Evolutionary conservation across 768 basidiomycete species (phyloP).

Genomic region (Mycena belliarum): DNA sequence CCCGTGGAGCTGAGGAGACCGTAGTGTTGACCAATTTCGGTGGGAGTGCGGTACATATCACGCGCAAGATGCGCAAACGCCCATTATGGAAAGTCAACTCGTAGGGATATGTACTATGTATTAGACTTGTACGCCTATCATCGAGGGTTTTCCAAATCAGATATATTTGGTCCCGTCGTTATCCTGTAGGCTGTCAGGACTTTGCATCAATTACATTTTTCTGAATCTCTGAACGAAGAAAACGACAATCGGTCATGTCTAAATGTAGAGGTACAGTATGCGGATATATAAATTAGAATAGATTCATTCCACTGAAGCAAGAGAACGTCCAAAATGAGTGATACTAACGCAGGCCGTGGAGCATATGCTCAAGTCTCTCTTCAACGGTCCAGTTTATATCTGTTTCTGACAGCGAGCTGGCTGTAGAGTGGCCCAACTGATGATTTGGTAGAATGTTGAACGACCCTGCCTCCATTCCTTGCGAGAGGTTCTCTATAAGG

Average conservation of each 20-base stretch:
- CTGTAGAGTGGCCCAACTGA: constrained; percentile 52
- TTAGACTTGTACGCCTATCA: constrained; percentile 50
- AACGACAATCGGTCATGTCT: constrained; percentile 71
- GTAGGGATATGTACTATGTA: constrained; percentile 35
- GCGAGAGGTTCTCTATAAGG: constrained; percentile 80
- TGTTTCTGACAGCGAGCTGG: constrained; percentile 65
- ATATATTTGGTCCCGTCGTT: too few species aligned
- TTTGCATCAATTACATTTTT: too few species aligned
- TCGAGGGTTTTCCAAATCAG: too few species aligned
- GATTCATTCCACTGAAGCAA: constrained; percentile 7
- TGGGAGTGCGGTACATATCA: constrained; percentile 81
- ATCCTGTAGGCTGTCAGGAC: too few species aligned
- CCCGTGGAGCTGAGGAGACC: constrained; percentile 82
- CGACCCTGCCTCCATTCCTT: constrained; percentile 79
- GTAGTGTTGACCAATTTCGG: constrained; percentile 75
- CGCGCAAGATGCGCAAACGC: constrained; percentile 82
- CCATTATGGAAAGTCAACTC: constrained; percentile 83
- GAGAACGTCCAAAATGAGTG: constrained; percentile 2
- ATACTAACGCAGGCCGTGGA: constrained; percentile 34
- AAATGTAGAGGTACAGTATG: constrained; percentile 34
- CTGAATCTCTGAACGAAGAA: too few species aligned
- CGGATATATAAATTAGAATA: constrained; percentile 17
- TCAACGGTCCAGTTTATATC: constrained; percentile 73
- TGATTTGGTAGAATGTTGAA: constrained; percentile 68
- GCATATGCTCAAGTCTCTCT: constrained; percentile 75